Conservation (phyloP, 495 filamentous ascomycete genomes). For the Pseudoneurospora amorphoporcata region DNA sequence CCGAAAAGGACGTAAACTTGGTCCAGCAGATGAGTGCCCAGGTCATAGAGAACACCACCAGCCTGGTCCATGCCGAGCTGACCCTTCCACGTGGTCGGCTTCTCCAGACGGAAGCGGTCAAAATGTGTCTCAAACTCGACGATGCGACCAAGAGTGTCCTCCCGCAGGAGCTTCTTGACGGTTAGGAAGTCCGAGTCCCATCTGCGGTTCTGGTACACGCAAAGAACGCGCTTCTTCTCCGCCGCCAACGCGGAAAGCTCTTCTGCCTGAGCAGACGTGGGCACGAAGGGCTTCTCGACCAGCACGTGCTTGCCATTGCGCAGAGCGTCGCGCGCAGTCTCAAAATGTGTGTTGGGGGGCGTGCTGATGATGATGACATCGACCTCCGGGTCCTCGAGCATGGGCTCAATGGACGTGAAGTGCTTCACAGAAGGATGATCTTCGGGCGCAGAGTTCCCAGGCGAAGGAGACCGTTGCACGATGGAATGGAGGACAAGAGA, state of each 20-base stretch:
- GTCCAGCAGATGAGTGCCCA: conserved; percentile 77
- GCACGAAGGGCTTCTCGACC: conserved; percentile 84
- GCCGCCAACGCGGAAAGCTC: conserved; percentile 56
- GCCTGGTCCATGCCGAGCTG: conserved; percentile 47
- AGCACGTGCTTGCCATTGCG: conserved; percentile 73
- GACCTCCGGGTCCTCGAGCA: conserved; percentile 55
- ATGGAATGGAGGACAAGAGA: conserved; percentile 63
- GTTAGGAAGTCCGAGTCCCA: conserved; percentile 82
- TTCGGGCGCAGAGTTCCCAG: conserved; percentile 50
- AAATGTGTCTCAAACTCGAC: conserved; percentile 75
- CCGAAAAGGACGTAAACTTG: conserved; percentile 75
- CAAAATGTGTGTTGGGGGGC: conserved; percentile 65
- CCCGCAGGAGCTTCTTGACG: conserved; percentile 49
- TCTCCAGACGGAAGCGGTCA: conserved; percentile 60
- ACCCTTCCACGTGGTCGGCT: conserved; percentile 59
- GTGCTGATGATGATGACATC: conserved; percentile 70
- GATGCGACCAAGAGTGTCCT: conserved; percentile 50
- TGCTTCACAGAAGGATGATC: conserved; percentile 59
- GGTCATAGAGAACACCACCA: conserved; percentile 67
- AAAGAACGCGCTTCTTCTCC: conserved; percentile 50
- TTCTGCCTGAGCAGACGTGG: conserved; percentile 59
- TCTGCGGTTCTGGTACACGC: conserved; percentile 83
- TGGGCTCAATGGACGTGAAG: conserved; percentile 48
- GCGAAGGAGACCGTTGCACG: conserved; percentile 51
- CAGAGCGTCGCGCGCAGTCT: conserved; percentile 54